A percentile compares a stretch with the other conserved stretches of the same genome.
phyloP scores from a whole-genome alignment of 2,329 filamentous ascomycete species.

The Penicillium sp. region DNA sequence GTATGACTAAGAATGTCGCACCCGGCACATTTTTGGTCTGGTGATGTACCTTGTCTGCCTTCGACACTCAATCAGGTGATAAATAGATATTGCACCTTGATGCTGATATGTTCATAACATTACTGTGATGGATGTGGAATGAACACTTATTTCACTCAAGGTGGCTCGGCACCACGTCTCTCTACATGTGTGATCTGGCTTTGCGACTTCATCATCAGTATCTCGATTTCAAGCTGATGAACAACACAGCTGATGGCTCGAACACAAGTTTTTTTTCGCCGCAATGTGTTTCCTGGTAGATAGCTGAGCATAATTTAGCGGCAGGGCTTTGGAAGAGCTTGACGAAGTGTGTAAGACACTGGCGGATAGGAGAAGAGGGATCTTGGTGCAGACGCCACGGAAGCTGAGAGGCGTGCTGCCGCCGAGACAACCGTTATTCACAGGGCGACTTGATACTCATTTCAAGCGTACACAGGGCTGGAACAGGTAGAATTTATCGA shows the following conservation, averaged over 20 bases:
- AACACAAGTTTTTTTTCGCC: background rate
- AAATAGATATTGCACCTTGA: no score
- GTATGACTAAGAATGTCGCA: no score
- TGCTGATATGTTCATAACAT: no score
- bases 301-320: slow-evolving; percentile 3
- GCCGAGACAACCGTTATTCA: background rate
- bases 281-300: slow-evolving; percentile 4
- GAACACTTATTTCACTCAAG: no score
- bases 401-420: background rate
- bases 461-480: background rate
- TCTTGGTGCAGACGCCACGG: background rate
- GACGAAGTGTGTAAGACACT: slow-evolving; percentile 2
- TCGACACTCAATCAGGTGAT: no score
- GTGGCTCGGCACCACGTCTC: slow-evolving; percentile 7
- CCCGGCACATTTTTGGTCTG: no score
- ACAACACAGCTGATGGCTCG: slow-evolving; percentile 1
- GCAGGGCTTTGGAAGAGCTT: slow-evolving; percentile 7
- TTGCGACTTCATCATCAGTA: slow-evolving; percentile 18
- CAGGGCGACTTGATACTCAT: background rate
- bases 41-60: no score
- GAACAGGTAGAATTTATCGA: background rate
- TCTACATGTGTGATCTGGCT: slow-evolving; percentile 34
- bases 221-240: slow-evolving; percentile 6
- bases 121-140: no score
- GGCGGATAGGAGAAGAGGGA: slow-evolving; percentile 3